Evolutionary conservation across 352 stramenopile genomes (phyloP).

Genomic region (Phytophthora meadii): DNA sequence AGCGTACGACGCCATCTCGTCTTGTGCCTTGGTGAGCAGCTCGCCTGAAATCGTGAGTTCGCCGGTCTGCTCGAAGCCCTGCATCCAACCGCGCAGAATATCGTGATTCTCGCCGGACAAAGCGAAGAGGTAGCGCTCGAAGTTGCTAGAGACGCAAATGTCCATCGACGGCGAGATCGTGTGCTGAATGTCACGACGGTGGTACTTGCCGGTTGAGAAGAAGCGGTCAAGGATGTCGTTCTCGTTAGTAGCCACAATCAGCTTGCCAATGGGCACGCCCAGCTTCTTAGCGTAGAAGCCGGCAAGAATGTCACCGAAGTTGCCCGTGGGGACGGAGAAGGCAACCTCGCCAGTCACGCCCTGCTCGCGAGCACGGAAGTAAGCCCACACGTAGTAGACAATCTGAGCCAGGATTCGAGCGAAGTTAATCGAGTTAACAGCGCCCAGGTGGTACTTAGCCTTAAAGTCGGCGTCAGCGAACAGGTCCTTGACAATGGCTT

Average conservation of each 20-base stretch:
- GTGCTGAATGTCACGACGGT: constrained; percentile 91
- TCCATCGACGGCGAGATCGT: constrained; percentile 99
- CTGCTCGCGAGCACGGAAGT: constrained; percentile 89
- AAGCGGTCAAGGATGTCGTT: constrained; percentile 99
- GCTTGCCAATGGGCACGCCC: constrained; percentile 94
- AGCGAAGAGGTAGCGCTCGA: constrained; percentile 98
- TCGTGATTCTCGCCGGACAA: constrained; percentile 93
- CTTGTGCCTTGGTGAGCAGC: constrained; percentile 89
- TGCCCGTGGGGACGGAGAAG: constrained; percentile 98
- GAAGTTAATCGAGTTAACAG: constrained; percentile 99
- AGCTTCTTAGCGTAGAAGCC: constrained; percentile 97
- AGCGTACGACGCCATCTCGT: constrained; percentile 94
- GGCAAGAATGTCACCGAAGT: constrained; percentile 99
- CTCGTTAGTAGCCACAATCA: constrained; percentile 99
- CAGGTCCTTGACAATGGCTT: constrained; percentile 98
- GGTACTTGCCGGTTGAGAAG: constrained; percentile 97
- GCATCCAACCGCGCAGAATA: constrained; percentile 94
- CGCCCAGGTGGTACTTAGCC: constrained; percentile 93
- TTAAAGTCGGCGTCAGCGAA: constrained; percentile 97
- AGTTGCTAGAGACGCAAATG: constrained; percentile 99
- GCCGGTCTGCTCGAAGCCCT: constrained; percentile 94
- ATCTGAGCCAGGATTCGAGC: constrained; percentile 99
- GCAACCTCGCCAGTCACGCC: constrained; percentile 76
- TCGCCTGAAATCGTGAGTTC: constrained; percentile 94
- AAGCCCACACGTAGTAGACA: constrained; percentile 99